These are phyloP conservation scores for Termitomyces sp. DNA, from an alignment of 768 basidiomycete species.

Conservation along the genomic window DNA sequence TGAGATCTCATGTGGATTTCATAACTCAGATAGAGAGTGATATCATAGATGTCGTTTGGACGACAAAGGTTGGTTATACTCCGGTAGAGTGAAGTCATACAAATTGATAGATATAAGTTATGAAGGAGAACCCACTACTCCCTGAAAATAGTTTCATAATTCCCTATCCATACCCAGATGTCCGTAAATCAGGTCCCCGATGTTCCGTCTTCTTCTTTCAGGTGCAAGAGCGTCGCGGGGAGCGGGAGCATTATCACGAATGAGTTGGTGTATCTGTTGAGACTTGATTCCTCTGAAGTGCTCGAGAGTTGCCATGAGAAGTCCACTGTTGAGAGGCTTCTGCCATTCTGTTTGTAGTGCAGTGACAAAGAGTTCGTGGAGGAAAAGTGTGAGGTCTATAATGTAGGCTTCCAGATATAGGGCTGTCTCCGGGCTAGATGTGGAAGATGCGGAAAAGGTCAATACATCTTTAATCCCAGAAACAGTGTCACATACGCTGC, in stretches of 20 bases:
- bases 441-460: background rate
- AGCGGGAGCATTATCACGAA: background rate
- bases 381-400: conserved; percentile 14
- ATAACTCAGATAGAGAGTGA: no score
- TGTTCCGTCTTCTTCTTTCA: background rate
- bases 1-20: no score
- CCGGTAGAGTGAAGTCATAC: background rate
- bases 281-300: background rate
- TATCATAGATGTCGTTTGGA: background rate
- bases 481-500: background rate
- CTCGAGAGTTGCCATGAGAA: background rate
- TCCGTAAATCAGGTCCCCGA: background rate
- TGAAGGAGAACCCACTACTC: background rate
- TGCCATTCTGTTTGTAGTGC: background rate
- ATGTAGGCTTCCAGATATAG: conserved; percentile 16
- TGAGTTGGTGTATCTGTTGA: background rate
- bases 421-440: conserved; percentile 1
- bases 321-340: background rate
- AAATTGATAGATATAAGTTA: background rate
- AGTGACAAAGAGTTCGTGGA: conserved; percentile 12
- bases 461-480: background rate
- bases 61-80: background rate
- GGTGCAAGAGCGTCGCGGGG: background rate
- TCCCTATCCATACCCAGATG: background rate
- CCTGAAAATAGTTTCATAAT: background rate